These are phyloP conservation scores for Petunia axillaris DNA, from an alignment of 257 asterid species.

Conservation along the genomic window DNA sequence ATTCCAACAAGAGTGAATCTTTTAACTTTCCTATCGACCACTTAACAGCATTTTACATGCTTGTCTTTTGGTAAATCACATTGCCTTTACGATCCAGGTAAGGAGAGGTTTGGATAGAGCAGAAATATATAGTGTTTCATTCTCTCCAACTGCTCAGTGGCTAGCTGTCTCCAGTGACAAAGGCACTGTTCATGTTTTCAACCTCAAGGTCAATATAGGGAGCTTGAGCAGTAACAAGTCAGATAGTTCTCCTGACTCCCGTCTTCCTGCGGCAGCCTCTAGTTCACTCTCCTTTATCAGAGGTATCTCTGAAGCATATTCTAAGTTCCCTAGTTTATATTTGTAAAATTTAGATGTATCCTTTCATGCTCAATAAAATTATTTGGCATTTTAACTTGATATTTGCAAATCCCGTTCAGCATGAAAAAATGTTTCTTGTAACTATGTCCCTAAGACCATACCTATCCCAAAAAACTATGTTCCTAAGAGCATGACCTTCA, in stretches of 20 bases:
- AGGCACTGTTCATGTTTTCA: conserved; percentile 87
- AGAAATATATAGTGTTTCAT: conserved; percentile 80
- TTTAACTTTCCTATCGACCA: neutral
- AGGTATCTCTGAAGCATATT: conserved; percentile 50
- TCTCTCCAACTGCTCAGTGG: conserved; percentile 82
- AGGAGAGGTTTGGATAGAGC: conserved; percentile 97
- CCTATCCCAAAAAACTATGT: neutral
- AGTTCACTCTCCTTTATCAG: conserved; percentile 72
- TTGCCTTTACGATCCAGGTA: conserved; percentile 53
- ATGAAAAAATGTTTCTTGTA: neutral
- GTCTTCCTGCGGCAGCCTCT: conserved; percentile 50
- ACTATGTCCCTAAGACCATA: neutral
- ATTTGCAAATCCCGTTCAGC: conserved; percentile 9
- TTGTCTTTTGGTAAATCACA: neutral
- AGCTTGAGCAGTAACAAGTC: conserved; percentile 53
- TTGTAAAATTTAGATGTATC: neutral
- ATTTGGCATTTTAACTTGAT: conserved; percentile 4
- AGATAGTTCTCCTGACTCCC: conserved; percentile 46
- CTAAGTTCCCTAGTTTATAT: conserved; percentile 3
- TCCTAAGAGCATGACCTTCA: neutral
- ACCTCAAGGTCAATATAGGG: conserved; percentile 66
- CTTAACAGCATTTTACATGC: neutral
- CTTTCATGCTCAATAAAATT: conserved; percentile 11
- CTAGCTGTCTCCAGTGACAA: conserved; percentile 93
- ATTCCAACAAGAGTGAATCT: neutral